Conservation (phyloP, 1,284 basidiomycete genomes). For the Papiliotrema flavescens region DNA sequence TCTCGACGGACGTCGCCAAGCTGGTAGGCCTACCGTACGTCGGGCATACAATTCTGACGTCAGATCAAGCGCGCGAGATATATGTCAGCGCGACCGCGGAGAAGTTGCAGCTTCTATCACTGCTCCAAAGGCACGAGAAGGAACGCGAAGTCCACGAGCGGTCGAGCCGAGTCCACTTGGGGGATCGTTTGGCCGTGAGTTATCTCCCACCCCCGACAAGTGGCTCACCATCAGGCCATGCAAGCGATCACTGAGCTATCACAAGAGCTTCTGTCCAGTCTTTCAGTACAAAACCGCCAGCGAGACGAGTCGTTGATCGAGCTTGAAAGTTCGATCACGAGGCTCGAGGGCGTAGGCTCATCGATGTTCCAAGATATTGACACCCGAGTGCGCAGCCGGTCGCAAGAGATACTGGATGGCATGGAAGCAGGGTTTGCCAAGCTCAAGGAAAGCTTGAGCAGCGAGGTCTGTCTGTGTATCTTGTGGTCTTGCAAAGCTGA, state of each 20-base stretch:
- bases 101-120: slow-evolving; percentile 27
- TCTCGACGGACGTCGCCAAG: slow-evolving; percentile 23
- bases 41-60: neutral
- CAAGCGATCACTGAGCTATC: neutral
- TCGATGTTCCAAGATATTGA: neutral
- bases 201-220: no score
- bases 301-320: neutral
- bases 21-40: slow-evolving; percentile 15
- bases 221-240: neutral
- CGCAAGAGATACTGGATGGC: neutral
- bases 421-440: neutral
- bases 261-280: neutral
- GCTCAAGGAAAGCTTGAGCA: neutral
- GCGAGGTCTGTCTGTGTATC: neutral
- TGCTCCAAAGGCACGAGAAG: slow-evolving; percentile 10
- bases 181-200: neutral
- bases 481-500: neutral
- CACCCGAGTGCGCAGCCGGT: neutral
- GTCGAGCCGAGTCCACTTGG: neutral
- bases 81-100: slow-evolving; percentile 33
- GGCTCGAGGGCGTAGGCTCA: no score
- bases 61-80: slow-evolving; percentile 27
- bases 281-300: neutral
- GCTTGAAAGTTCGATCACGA: no score
- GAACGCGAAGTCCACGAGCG: neutral